Evolutionary conservation across 23 red algal species (phyloP).

Genomic region (Gracilaria gracilis): DNA sequence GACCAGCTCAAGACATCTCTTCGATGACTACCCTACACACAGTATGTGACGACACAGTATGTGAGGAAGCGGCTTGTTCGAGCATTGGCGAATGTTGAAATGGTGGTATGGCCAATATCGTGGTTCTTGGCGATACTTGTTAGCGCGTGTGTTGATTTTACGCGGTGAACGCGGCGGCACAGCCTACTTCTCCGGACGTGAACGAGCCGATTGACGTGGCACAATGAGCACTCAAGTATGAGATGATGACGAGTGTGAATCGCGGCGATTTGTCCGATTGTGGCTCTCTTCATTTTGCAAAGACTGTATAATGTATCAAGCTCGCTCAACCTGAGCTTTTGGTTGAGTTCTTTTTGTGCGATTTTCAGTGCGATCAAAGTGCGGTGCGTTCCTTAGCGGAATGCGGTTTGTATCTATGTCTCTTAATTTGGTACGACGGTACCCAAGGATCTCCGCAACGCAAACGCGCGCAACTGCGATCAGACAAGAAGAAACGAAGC

Average conservation of each 20-base stretch:
- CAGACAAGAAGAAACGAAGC: too few relatives aligned
- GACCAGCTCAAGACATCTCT: constrained; percentile 48
- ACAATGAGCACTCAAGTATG: constrained; percentile 86
- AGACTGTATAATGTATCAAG: constrained; percentile 88
- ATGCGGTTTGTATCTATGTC: constrained; percentile 79
- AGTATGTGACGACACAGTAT: constrained; percentile 84
- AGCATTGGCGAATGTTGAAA: constrained; percentile 99
- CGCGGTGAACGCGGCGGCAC: constrained; percentile 81
- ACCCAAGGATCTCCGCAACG: too few relatives aligned
- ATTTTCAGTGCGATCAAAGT: constrained; percentile 74
- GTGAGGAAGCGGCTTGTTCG: constrained; percentile 97
- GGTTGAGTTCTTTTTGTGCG: constrained; percentile 94
- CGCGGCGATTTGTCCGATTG: constrained; percentile 93
- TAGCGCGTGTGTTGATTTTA: constrained; percentile 96
- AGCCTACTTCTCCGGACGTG: constrained; percentile 73
- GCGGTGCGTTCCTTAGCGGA: constrained; percentile 72
- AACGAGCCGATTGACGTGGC: constrained; percentile 87
- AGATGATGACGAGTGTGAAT: constrained; percentile 94
- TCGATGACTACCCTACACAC: constrained; percentile 9
- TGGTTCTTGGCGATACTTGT: constrained; percentile 98
- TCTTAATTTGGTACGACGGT: too few relatives aligned
- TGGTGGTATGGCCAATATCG: constrained; percentile 94
- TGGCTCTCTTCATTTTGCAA: constrained; percentile 89
- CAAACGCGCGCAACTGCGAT: too few relatives aligned
- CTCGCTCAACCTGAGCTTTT: constrained; percentile 51